phyloP scores from a whole-genome alignment of 352 stramenopile species.

The Pythium brachiatum region DNA sequence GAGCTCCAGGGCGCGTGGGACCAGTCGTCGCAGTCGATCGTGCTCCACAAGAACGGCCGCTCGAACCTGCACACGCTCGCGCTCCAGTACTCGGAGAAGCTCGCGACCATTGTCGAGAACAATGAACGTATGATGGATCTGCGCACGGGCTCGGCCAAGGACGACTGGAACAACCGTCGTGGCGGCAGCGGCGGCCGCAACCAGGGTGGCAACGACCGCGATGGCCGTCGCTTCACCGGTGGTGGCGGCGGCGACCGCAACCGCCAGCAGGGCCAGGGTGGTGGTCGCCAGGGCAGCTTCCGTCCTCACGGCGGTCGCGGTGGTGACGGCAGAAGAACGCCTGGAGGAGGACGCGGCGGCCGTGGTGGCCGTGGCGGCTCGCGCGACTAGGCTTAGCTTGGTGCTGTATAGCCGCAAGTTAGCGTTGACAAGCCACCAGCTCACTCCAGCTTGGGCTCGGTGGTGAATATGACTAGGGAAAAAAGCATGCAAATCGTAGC shows the following conservation, averaged over 20 bases:
- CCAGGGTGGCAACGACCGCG: conserved; percentile 27
- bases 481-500: background rate
- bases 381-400: conserved; percentile 12
- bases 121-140: conserved; percentile 90
- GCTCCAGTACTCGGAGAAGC: conserved; percentile 96
- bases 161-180: conserved; percentile 64
- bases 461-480: background rate
- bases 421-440: background rate
- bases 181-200: conserved; percentile 36
- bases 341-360: conserved; percentile 38
- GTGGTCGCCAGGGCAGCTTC: conserved; percentile 37
- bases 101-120: conserved; percentile 85
- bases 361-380: conserved; percentile 37
- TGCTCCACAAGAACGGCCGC: conserved; percentile 94
- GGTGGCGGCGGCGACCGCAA: conserved; percentile 33
- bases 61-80: conserved; percentile 94
- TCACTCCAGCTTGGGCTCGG: no score
- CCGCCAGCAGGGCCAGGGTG: conserved; percentile 31
- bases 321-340: conserved; percentile 20
- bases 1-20: conserved; percentile 97
- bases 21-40: conserved; percentile 96
- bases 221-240: conserved; percentile 32
- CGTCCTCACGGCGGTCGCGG: conserved; percentile 42
- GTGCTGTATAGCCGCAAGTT: background rate
- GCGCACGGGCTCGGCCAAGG: conserved; percentile 60